Conservation (phyloP, 192 early-diverging fungal species). For the Phycomyces blakesleeanus region DNA sequence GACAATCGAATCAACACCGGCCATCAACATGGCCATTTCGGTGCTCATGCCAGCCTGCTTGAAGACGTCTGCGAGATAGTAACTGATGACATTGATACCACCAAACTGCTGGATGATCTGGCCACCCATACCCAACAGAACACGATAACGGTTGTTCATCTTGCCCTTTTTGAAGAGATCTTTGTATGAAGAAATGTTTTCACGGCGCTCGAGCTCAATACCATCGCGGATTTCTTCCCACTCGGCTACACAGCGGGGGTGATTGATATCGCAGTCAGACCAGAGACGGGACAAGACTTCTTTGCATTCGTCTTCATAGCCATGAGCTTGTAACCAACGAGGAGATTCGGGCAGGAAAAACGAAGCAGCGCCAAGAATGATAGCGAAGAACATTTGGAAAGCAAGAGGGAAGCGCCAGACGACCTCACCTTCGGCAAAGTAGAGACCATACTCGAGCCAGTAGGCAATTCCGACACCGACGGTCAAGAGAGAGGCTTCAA, state of each 20-base stretch:
- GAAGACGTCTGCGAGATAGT: conserved; percentile 36
- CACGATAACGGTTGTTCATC: conserved; percentile 38
- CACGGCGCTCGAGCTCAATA: conserved; percentile 32
- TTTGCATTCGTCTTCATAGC: conserved; percentile 26
- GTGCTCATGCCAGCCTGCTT: conserved; percentile 45
- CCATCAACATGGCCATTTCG: conserved; percentile 42
- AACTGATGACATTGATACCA: conserved; percentile 29
- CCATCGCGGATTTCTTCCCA: conserved; percentile 35
- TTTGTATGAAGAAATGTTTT: conserved; percentile 26
- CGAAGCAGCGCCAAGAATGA: conserved; percentile 25
- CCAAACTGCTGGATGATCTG: conserved; percentile 34
- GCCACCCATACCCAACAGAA: conserved; percentile 36
- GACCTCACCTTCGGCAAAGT: conserved; percentile 32
- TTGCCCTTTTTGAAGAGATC: conserved; percentile 36
- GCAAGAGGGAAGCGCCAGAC: conserved; percentile 36
- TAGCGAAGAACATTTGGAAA: conserved; percentile 37
- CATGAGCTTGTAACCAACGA: conserved; percentile 37
- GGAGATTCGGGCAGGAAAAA: conserved; percentile 33
- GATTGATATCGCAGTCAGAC: conserved; percentile 28
- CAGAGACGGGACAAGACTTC: conserved; percentile 31
- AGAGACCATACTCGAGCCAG: conserved; percentile 36
- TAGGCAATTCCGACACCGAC: conserved; percentile 36
- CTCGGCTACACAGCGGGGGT: conserved; percentile 31
- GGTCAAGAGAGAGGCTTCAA: conserved; percentile 29
- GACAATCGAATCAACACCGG: conserved; percentile 62